Evolutionary conservation across 257 asterid genomes (phyloP), one percentile per base, ranked within the genome.

Genomic region (Solanum pimpinellifolium): DNA sequence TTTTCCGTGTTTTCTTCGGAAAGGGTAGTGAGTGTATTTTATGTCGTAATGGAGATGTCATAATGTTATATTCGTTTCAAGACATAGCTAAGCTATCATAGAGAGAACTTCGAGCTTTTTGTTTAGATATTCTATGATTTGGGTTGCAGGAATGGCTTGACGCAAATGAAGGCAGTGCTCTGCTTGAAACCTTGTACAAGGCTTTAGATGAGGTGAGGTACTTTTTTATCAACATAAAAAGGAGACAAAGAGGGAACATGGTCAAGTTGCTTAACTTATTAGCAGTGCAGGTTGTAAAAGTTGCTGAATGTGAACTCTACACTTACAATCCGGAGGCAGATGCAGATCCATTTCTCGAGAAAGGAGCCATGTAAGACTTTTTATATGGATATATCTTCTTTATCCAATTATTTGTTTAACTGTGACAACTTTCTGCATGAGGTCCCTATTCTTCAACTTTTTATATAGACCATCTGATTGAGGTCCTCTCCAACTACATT

Each of bases 271-370:
- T 83, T 77, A 60, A 84, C 89, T 16, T 84, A 77, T 37, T 52
- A 66, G 33, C 78, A 86, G 76, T 92, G 92, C 94, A 97, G 99
- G 99, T 96, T 81, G 95, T 93, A 83, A 96, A 93, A 83, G 87
- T 96, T 84, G 92, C 98, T 66, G 99, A 97, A 89, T 94, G 99
- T 91, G 98, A 97, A 84, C 92, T 97, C 88, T 97, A 95, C 91
- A 92, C 98, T 87, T 97, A 93, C 95, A 95, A 89, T 89, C 98
- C 98, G 0, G 95, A 93, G 88, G 94, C 98, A 49, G 99, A 96
- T 83, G 98, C 95, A 44, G 98, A 97, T 85, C 99, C 99, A 2
- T 93, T 93, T 72, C 93, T 91, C 11, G 98, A 97, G 90, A 92
- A 89, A 89, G 98, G 98, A 92, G 93, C 98, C 92, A 96, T 97